Conservation (phyloP, 2,329 filamentous ascomycete species). For the Trichoderma gracile region DNA sequence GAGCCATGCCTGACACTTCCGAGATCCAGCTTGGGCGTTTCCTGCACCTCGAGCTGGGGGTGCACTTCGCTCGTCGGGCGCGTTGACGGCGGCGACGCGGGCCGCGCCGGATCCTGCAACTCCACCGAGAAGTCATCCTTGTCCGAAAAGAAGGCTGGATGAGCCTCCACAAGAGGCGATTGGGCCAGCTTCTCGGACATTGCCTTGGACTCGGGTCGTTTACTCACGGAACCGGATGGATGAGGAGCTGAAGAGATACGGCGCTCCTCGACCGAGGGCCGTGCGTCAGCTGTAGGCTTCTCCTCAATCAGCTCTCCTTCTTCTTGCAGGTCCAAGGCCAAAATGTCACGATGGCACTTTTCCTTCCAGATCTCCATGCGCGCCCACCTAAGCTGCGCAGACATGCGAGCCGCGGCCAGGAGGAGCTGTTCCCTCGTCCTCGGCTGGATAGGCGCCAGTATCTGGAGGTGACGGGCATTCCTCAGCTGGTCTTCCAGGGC, state of each 20-base stretch:
- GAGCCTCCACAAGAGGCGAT: conserved; percentile 29
- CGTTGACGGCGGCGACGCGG: conserved; percentile 37
- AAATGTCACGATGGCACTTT: conserved; percentile 86
- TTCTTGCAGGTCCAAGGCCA: conserved; percentile 82
- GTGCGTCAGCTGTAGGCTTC: conserved; percentile 32
- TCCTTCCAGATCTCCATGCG: conserved; percentile 90
- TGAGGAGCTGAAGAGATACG: conserved; percentile 30
- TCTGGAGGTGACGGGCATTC: conserved; percentile 86
- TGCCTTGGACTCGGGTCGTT: conserved; percentile 30
- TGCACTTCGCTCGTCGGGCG: conserved; percentile 30
- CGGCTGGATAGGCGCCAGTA: conserved; percentile 87
- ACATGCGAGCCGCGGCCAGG: conserved; percentile 78
- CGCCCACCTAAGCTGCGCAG: conserved; percentile 91
- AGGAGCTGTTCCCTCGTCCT: conserved; percentile 85
- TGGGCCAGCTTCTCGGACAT: conserved; percentile 32
- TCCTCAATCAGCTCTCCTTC: conserved; percentile 48
- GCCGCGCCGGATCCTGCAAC: conserved; percentile 34
- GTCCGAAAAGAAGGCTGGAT: conserved; percentile 29
- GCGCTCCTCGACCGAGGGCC: conserved; percentile 26
- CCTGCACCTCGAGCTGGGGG: conserved; percentile 34
- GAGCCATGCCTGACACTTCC: conserved; percentile 36
- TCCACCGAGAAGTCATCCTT: conserved; percentile 28
- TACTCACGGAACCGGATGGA: conserved; percentile 22
- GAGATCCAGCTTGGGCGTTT: conserved; percentile 30
- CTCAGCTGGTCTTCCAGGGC: conserved; percentile 80